Evolutionary conservation across 2,329 filamentous ascomycete genomes (phyloP).

Genomic region (Mycosphaerelloides madeirae): DNA sequence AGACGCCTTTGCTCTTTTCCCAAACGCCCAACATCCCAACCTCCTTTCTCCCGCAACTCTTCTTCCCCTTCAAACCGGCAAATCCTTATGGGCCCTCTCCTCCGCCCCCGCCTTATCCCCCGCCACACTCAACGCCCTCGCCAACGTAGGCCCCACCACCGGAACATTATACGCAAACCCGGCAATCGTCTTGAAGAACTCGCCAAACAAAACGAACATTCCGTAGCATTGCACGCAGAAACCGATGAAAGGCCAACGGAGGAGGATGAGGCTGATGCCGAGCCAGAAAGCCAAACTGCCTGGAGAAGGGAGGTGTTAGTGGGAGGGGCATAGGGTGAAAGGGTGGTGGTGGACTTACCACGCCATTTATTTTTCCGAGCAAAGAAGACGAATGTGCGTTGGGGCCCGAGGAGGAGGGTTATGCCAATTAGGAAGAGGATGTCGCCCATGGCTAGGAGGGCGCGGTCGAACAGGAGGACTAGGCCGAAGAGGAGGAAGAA

Average conservation of each 20-base stretch:
- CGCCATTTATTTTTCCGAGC: constrained; percentile 87
- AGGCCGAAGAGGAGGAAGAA: constrained; percentile 94
- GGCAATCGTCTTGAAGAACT: constrained; percentile 90
- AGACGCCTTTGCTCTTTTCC: neutral
- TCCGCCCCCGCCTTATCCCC: constrained; percentile 60
- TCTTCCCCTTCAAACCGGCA: constrained; percentile 60
- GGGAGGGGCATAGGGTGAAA: neutral
- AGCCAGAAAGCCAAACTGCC: constrained; percentile 74
- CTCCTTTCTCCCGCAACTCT: neutral
- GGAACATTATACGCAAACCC: constrained; percentile 81
- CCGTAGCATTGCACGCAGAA: constrained; percentile 91
- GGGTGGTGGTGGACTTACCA: constrained; percentile 42
- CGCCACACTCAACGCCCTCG: constrained; percentile 66
- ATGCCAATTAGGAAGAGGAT: constrained; percentile 97
- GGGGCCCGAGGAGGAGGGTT: constrained; percentile 87
- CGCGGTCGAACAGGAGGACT: constrained; percentile 94
- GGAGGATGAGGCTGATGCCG: constrained; percentile 77
- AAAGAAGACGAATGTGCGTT: constrained; percentile 92
- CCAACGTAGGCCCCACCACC: constrained; percentile 81
- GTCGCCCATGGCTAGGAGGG: constrained; percentile 98
- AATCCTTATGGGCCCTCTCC: constrained; percentile 66
- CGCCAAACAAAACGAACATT: constrained; percentile 87
- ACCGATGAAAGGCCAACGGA: constrained; percentile 86
- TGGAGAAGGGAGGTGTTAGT: neutral
- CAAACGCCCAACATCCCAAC: neutral